Evolutionary conservation across 2,329 filamentous ascomycete genomes (phyloP).

Genomic region (Colletotrichum abscissum): DNA sequence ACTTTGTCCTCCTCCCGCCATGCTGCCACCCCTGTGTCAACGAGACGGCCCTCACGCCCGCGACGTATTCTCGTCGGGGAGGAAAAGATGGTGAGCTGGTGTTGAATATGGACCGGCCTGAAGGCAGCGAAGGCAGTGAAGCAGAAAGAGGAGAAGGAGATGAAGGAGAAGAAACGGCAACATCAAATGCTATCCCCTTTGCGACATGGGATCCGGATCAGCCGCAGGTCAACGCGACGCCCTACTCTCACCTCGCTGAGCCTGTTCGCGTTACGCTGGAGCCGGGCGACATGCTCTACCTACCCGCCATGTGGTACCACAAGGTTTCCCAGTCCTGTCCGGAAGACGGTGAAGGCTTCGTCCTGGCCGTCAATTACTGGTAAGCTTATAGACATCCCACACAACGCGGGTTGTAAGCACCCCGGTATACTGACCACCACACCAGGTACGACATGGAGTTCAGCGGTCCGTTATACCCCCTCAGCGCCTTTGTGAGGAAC

Average conservation of each 20-base stretch:
- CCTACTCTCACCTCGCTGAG: conserved; percentile 68
- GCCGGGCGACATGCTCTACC: conserved; percentile 83
- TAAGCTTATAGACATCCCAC: conserved; percentile 46
- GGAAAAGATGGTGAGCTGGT: conserved; percentile 39
- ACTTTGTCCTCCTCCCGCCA: conserved; percentile 81
- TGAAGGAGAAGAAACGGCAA: conserved; percentile 31
- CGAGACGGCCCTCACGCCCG: conserved; percentile 67
- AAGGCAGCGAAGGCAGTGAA: conserved; percentile 45
- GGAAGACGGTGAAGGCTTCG: conserved; percentile 77
- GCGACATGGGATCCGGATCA: conserved; percentile 80
- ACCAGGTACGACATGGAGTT: conserved; percentile 85
- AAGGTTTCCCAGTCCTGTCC: conserved; percentile 80
- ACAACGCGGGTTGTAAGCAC: background rate
- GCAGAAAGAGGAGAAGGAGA: conserved; percentile 45
- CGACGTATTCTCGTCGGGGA: conserved; percentile 64
- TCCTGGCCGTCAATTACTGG: conserved; percentile 87
- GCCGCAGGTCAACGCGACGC: conserved; percentile 60
- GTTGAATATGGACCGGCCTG: conserved; percentile 44
- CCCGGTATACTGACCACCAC: background rate
- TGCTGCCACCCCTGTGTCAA: conserved; percentile 76
- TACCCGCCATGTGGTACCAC: conserved; percentile 85
- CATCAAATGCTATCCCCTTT: conserved; percentile 65
- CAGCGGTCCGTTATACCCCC: conserved; percentile 73
- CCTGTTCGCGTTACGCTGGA: conserved; percentile 76
- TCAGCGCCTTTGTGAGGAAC: conserved; percentile 64